Evolutionary conservation across 495 filamentous ascomycete species (phyloP).

Genomic region (Penicillium lividum): DNA sequence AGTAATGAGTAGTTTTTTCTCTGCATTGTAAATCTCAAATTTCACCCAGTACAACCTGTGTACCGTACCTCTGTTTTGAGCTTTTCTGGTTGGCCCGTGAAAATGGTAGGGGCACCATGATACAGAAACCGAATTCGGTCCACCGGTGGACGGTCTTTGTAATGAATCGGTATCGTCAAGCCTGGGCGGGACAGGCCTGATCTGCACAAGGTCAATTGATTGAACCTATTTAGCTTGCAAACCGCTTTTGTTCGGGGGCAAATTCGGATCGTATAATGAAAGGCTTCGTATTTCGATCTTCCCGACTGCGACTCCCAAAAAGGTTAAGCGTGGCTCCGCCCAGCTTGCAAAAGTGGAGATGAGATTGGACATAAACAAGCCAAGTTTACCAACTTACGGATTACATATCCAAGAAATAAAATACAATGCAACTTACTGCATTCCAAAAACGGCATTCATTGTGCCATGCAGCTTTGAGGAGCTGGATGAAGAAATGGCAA

Average conservation of each 20-base stretch:
- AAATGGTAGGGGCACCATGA: neutral
- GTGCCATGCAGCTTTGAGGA: neutral
- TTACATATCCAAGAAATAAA: neutral
- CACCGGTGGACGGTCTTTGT: neutral
- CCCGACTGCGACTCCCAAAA: neutral
- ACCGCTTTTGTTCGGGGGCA: neutral
- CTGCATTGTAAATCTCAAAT: slow-evolving; percentile 1
- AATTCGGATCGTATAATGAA: neutral
- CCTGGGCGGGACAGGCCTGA: neutral
- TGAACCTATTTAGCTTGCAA: neutral
- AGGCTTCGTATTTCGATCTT: neutral
- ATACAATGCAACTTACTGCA: neutral
- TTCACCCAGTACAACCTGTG: neutral
- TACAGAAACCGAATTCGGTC: neutral
- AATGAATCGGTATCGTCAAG: neutral
- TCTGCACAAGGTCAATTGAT: neutral
- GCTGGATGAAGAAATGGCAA: neutral
- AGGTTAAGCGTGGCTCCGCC: neutral
- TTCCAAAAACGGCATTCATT: neutral
- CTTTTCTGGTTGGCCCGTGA: neutral
- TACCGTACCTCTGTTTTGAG: neutral
- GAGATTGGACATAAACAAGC: neutral
- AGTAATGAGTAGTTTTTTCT: neutral
- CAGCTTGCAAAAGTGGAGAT: neutral
- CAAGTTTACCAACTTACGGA: neutral